Evolutionary conservation across 148 eudicot species (phyloP), one percentile per base, ranked within the genome.

Genomic region (Tetragonia tetragonoides): DNA sequence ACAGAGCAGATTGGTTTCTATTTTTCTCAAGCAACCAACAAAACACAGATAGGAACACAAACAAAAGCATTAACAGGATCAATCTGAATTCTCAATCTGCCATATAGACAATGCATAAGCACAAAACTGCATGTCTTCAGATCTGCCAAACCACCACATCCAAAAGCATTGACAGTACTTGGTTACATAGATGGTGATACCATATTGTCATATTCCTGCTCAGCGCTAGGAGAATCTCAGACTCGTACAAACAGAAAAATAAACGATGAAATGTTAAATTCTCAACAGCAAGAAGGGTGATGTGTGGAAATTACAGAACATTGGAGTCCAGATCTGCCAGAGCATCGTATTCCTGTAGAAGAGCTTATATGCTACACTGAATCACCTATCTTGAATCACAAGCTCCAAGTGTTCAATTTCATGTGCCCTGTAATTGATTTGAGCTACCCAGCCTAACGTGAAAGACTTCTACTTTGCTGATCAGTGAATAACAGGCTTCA

Each of bases 401-500:
- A 64, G 65, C 42, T 70, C 70, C 23, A 8, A 17, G 49, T 47
- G 64, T 38, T 56, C 40, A 24, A 17, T 76, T 23, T 65, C 68
- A 65, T 65, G 56, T 20, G 77, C 72, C 54, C 16, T 41, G 56
- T 70, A 41, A 72, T 74, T 40, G 21, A 62, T 54, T 39, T 54
- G 65, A 56, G 23, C 68, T 16, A 62, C 61, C 51, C 41, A 76
- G 40, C 71, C 34, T 41, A 63, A 5, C 49, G 23, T 28, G 60
- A 28, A 24, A 69, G 11, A 18, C 34, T 8, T 38, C 12, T 24
- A 7, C 40, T 69, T 54, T 44, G 59, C 14, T 79, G 77, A 75
- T 88, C 77, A 91, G 76, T 91, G 93, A 78, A 93, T 88, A 74
- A 93, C 89, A 64, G 92, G 92, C 89, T 89, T 93, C 84, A 89